A percentile compares a stretch with the other conserved stretches of the same genome.
These are phyloP conservation scores for Macroventuria anomochaeta DNA, from an alignment of 2,329 filamentous ascomycete genomes.

Conservation along the genomic window DNA sequence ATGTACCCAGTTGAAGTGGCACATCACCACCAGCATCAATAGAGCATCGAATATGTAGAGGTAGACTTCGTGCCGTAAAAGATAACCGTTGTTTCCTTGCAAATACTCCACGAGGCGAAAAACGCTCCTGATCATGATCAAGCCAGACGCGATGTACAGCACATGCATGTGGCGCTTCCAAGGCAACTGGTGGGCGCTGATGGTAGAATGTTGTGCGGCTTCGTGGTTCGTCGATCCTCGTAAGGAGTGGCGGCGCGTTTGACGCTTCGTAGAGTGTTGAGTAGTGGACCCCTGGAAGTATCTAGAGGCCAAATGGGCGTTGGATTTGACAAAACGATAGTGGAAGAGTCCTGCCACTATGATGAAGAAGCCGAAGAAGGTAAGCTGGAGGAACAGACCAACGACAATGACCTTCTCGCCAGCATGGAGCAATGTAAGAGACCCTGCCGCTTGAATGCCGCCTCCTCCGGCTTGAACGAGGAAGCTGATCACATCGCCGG, in stretches of 20 bases:
- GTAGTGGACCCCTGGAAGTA: too few relatives aligned
- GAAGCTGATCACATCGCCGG: constrained; percentile 56
- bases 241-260: too few relatives aligned
- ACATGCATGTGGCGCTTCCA: constrained; percentile 48
- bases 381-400: constrained; percentile 44
- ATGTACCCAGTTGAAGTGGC: constrained; percentile 46
- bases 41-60: constrained; percentile 57
- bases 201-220: neutral
- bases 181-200: constrained; percentile 1
- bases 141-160: constrained; percentile 52
- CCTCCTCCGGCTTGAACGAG: constrained; percentile 49
- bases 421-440: neutral
- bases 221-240: too few relatives aligned
- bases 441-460: constrained; percentile 34
- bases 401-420: constrained; percentile 9
- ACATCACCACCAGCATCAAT: constrained; percentile 53
- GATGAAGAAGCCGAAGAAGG: constrained; percentile 50
- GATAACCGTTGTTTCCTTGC: constrained; percentile 53
- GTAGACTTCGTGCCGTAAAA: constrained; percentile 53
- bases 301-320: too few relatives aligned
- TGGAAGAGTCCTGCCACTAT: constrained; percentile 4
- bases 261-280: too few relatives aligned
- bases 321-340: neutral
- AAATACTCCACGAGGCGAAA: constrained; percentile 59
- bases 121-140: constrained; percentile 58